These are phyloP conservation scores for Colletotrichum liaoningense DNA, from an alignment of 2,329 filamentous ascomycete genomes.

Conservation along the genomic window DNA sequence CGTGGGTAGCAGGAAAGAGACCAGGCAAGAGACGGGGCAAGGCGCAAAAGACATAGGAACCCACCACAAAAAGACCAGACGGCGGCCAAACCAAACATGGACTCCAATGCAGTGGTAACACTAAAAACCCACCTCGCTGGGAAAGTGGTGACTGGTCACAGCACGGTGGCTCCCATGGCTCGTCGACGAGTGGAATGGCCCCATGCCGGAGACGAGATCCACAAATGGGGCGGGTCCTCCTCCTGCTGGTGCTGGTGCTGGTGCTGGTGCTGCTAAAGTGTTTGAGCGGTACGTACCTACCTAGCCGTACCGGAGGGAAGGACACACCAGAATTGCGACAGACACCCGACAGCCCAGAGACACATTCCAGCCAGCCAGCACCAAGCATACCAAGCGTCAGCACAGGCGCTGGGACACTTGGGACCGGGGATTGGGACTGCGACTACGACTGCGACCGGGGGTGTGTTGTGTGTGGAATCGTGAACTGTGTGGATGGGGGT, in stretches of 20 bases:
- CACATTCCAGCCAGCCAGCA: constrained; percentile 8
- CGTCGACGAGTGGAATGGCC: constrained; percentile 2
- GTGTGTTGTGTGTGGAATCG: not conserved
- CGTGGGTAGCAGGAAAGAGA: not conserved
- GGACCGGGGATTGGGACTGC: not conserved
- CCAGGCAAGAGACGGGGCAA: not conserved
- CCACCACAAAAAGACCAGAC: constrained; percentile 9
- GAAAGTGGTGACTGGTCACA: constrained; percentile 27
- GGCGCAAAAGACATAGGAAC: not conserved
- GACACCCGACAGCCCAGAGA: constrained; percentile 18
- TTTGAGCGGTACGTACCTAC: constrained; percentile 5
- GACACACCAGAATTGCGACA: constrained; percentile 15
- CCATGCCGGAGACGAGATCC: constrained; percentile 29
- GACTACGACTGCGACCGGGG: not conserved
- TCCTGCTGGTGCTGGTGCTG: not conserved
- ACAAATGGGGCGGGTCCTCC: not conserved
- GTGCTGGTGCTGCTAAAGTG: not conserved
- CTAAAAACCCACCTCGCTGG: constrained; percentile 31
- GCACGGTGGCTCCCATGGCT: constrained; percentile 27
- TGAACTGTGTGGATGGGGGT: not conserved
- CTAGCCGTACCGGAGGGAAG: constrained; percentile 10
- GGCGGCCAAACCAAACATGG: constrained; percentile 26
- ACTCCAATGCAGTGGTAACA: constrained; percentile 33
- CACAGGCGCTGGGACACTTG: constrained; percentile 19
- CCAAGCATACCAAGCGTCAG: constrained; percentile 18